Conservation (phyloP, 225 moss, liverwort and hornwort genomes). For the Marchantia polymorpha region DNA sequence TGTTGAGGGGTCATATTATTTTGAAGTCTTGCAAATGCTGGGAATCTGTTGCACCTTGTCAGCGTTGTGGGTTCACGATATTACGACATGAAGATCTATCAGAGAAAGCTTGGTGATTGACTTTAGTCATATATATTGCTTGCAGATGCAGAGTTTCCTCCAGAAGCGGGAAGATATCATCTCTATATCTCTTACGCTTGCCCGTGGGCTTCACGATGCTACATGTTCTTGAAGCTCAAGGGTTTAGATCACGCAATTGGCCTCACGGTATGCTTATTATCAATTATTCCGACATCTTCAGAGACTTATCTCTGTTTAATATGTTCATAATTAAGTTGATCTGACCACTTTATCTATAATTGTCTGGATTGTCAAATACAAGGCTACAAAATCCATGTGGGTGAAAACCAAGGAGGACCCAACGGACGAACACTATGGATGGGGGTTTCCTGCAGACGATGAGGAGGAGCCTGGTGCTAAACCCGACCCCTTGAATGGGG, state of each 20-base stretch:
- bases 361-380: not conserved
- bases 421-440: conserved; percentile 42
- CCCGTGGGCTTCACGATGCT: conserved; percentile 55
- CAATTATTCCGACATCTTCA: not conserved
- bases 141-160: conserved; percentile 42
- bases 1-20: no score
- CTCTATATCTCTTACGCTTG: conserved; percentile 51
- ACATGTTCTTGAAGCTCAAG: conserved; percentile 46
- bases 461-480: conserved; percentile 36
- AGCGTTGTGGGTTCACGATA: no score
- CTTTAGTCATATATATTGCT: not conserved
- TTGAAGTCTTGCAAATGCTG: no score
- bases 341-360: not conserved
- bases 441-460: conserved; percentile 36
- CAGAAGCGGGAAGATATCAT: conserved; percentile 45
- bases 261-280: conserved; percentile 31
- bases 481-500: conserved; percentile 36
- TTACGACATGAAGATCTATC: no score
- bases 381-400: conserved; percentile 47
- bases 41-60: no score
- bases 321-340: not conserved
- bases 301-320: not conserved
- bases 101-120: no score
- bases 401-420: conserved; percentile 43
- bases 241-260: conserved; percentile 47